phyloP scores from a whole-genome alignment of 2,329 filamentous ascomycete genomes.

The Chalara sp. region DNA sequence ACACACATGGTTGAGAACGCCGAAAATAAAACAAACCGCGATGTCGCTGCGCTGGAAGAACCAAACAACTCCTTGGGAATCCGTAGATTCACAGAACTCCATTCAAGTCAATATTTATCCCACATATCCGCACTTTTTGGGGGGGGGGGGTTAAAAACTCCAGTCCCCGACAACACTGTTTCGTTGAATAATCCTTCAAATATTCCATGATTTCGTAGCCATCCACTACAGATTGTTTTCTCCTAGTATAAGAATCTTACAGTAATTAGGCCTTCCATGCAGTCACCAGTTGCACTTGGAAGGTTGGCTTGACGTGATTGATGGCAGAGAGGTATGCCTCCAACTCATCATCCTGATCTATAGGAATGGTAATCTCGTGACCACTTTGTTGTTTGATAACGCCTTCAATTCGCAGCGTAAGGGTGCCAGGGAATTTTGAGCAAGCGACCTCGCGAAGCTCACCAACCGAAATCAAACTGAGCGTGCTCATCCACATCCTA shows the following conservation, averaged over 20 bases:
- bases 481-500: constrained; percentile 60
- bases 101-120: no score
- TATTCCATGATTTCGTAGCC: neutral
- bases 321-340: constrained; percentile 61
- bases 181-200: neutral
- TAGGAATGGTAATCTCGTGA: constrained; percentile 54
- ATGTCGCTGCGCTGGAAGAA: no score
- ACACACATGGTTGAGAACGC: no score
- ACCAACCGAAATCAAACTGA: constrained; percentile 46
- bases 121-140: no score
- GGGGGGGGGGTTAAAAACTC: no score
- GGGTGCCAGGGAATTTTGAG: constrained; percentile 51
- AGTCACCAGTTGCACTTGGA: constrained; percentile 24
- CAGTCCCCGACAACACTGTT: no score
- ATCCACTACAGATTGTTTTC: neutral
- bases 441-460: constrained; percentile 58
- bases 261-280: constrained; percentile 21
- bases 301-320: constrained; percentile 25
- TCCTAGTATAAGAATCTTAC: no score
- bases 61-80: no score
- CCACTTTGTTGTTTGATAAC: constrained; percentile 48
- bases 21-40: no score
- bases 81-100: no score
- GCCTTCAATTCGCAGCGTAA: constrained; percentile 58
- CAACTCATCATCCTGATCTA: constrained; percentile 67